Evolutionary conservation across 2,329 filamentous ascomycete genomes (phyloP), one percentile per base, ranked within the genome.

Genomic region (Penicillium sclerotiorum): DNA sequence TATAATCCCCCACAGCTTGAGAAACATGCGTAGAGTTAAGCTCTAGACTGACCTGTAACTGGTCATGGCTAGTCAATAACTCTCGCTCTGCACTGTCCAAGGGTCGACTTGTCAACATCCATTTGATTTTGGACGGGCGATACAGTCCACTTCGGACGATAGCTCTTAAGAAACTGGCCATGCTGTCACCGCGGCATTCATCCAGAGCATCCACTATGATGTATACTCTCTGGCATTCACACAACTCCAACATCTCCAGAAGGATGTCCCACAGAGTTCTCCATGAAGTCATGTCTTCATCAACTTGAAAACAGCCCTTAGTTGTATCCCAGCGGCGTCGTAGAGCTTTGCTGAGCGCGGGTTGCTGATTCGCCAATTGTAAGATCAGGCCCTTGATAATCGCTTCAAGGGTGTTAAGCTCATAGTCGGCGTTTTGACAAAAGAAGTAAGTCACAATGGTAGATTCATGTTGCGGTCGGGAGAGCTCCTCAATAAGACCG

Each of bases 61-160:
- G 56, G 25, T 64, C 58, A 47, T 53, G 55, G 9, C 55, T 54
- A 55, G 53, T 45, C 46, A 64, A 30, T 32, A 67, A 53, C 28
- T 42, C 51, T 33, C 42, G 47, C 33, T 64, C 58, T 49, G 57
- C 58, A 30, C 33, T 47, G 21, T 65, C 56, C 32, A 60, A 52
- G 20, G 61, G 63, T 47, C 62, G 58, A 44, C 64, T 68, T 41
- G 62, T 66, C 37, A 67, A 56, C 8, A 68, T 20, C 64, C 62
- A 67, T 49, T 65, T 65, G 22, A 68, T 50, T 45, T 57, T 62
- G 12, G 47, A 12, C 1, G 52, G 54, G 7, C 51, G 33, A 49
- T 56, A 41, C 1, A 62, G 52, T 20, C 61, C 59, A 13, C 45
- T 59, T 32, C 47, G 46, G 20, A 63, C 47, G 18, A 58, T 44